Percentiles rank a stretch among this genome's conserved stretches.
Conservation (phyloP, 768 basidiomycete species). For the Krasilnikovozyma curviuscula region DNA sequence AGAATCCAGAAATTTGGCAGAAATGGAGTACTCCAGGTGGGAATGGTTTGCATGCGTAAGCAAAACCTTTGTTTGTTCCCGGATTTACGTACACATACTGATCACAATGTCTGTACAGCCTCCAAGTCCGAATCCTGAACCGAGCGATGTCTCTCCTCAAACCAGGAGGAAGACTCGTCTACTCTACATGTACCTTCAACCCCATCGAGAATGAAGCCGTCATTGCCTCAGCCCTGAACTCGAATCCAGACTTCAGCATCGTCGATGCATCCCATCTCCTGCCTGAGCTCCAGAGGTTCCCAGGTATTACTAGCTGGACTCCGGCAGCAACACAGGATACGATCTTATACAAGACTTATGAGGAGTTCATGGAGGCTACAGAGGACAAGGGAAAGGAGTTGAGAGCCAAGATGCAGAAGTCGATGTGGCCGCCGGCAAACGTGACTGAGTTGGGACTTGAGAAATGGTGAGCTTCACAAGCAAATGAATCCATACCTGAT, state of each 20-base stretch:
- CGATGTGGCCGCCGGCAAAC: constrained; percentile 62
- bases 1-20: constrained; percentile 91
- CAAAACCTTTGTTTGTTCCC: constrained; percentile 2
- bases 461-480: constrained; percentile 40
- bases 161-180: constrained; percentile 77
- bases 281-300: constrained; percentile 50
- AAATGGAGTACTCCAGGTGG: constrained; percentile 74
- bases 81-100: neutral
- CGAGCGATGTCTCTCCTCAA: constrained; percentile 80
- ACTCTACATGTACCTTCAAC: constrained; percentile 94
- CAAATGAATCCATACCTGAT: neutral
- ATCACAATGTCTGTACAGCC: constrained; percentile 29
- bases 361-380: constrained; percentile 36
- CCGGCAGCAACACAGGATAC: constrained; percentile 38
- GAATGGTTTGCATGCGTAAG: constrained; percentile 71
- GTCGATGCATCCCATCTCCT: constrained; percentile 56
- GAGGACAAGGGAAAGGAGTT: constrained; percentile 43
- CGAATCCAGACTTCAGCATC: constrained; percentile 51
- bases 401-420: constrained; percentile 24
- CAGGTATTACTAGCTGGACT: constrained; percentile 60
- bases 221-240: constrained; percentile 58
- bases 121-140: constrained; percentile 79
- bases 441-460: constrained; percentile 42
- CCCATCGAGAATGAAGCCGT: constrained; percentile 97
- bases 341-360: constrained; percentile 33